A percentile compares a stretch with the other conserved stretches of the same genome.
Evolutionary conservation across 139 green algal species (phyloP).

Genomic region (Micractinium conductrix): DNA sequence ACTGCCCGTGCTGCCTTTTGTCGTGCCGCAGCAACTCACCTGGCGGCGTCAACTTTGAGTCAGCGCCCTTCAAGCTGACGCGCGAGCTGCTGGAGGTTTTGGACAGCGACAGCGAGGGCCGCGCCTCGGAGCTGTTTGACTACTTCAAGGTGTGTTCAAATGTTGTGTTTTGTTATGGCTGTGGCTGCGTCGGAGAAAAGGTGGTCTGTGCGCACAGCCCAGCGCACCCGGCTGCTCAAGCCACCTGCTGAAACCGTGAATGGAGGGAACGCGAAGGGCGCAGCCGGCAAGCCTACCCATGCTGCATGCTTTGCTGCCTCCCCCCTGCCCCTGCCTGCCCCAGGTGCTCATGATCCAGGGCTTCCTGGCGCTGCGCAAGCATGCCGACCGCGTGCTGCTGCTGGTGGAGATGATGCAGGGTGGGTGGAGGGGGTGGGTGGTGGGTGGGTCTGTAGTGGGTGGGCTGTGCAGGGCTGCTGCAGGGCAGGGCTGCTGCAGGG

Average conservation of each 20-base stretch:
- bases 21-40: slow-evolving; percentile 41
- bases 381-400: slow-evolving; percentile 90
- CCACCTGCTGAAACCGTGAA: neutral
- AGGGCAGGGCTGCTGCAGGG: too few species aligned
- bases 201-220: too few species aligned
- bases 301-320: too few species aligned
- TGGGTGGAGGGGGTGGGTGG: too few species aligned
- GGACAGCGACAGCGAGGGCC: slow-evolving; percentile 87
- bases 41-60: slow-evolving; percentile 88
- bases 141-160: slow-evolving; percentile 80
- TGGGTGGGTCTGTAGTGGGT: too few species aligned
- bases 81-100: slow-evolving; percentile 98
- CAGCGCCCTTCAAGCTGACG: slow-evolving; percentile 92
- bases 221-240: too few species aligned
- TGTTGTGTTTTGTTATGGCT: neutral
- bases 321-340: neutral
- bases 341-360: slow-evolving; percentile 96
- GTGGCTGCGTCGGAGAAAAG: neutral
- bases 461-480: too few species aligned
- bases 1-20: too few species aligned
- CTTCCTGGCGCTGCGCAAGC: slow-evolving; percentile 92
- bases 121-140: slow-evolving; percentile 88
- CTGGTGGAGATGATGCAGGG: slow-evolving; percentile 92
- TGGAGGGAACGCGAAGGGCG: too few species aligned
- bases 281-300: too few species aligned